Evolutionary conservation across 1,139 yeast genomes (phyloP).

Genomic region (Arxiozyma telluris): DNA sequence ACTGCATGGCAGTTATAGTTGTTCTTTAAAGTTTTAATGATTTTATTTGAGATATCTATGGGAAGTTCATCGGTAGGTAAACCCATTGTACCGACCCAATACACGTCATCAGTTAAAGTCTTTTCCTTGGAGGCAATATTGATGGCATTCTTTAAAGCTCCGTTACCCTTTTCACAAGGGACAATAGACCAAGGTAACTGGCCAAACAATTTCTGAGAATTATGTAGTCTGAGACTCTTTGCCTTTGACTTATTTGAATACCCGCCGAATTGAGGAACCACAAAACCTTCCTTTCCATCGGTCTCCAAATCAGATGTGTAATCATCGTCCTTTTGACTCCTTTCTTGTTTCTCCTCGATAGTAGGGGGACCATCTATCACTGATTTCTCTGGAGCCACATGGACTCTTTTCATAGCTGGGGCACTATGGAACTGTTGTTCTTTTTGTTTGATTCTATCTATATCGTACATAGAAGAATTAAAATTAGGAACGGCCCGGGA

Average conservation of each 20-base stretch:
- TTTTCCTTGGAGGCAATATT: constrained; percentile 45
- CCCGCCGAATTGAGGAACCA: constrained; percentile 70
- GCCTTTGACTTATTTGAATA: constrained; percentile 42
- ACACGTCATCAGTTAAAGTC: constrained; percentile 40
- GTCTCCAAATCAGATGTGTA: constrained; percentile 18
- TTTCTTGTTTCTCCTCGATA: not conserved
- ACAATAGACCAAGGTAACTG: constrained; percentile 70
- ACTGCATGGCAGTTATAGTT: constrained; percentile 57
- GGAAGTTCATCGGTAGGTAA: constrained; percentile 84
- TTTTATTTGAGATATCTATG: constrained; percentile 41
- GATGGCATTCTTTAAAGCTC: constrained; percentile 82
- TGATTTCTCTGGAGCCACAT: constrained; percentile 7
- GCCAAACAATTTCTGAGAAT: constrained; percentile 51
- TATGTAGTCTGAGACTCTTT: constrained; percentile 36
- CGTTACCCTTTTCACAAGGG: constrained; percentile 70
- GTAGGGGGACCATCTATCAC: not conserved
- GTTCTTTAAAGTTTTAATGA: constrained; percentile 38
- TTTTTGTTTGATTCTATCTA: constrained; percentile 24
- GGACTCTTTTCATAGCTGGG: constrained; percentile 29
- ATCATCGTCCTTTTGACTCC: constrained; percentile 4
- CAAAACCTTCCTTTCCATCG: constrained; percentile 12
- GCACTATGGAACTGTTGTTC: constrained; percentile 17
- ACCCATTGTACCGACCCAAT: constrained; percentile 86
- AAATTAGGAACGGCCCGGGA: constrained; percentile 26
- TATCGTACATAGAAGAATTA: constrained; percentile 22